Conservation (phyloP, 208 protist genomes). For the Crithidia bombi region DNA sequence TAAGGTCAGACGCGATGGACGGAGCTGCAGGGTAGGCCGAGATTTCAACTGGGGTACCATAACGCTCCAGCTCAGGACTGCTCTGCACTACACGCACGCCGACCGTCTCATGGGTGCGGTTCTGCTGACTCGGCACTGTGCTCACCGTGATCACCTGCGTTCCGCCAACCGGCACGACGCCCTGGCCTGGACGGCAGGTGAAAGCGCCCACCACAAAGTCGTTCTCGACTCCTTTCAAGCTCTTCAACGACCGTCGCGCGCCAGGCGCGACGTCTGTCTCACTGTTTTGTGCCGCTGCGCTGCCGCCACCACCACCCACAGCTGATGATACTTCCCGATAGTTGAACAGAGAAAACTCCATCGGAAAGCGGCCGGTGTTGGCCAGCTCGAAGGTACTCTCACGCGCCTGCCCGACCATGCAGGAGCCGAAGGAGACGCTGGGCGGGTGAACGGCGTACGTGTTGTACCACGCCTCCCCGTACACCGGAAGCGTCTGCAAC, state of each 20-base stretch:
- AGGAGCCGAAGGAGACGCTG: constrained; percentile 96
- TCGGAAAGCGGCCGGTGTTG: constrained; percentile 89
- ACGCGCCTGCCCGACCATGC: constrained; percentile 85
- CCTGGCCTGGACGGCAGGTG: constrained; percentile 67
- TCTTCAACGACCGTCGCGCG: constrained; percentile 7
- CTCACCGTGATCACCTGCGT: constrained; percentile 63
- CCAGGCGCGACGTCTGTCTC: background rate
- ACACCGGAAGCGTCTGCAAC: constrained; percentile 78
- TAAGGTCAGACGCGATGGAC: constrained; percentile 91
- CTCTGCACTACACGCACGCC: constrained; percentile 92
- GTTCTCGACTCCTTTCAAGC: constrained; percentile 27
- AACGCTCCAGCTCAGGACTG: constrained; percentile 64
- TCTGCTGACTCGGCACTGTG: constrained; percentile 72
- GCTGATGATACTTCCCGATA: constrained; percentile 47
- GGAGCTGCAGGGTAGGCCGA: constrained; percentile 93
- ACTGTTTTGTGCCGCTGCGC: background rate
- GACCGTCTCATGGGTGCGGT: constrained; percentile 77
- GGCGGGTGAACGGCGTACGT: constrained; percentile 89
- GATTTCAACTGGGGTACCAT: constrained; percentile 92
- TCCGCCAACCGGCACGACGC: constrained; percentile 70
- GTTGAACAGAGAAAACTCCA: constrained; percentile 83
- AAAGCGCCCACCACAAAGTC: constrained; percentile 81
- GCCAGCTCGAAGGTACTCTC: constrained; percentile 86
- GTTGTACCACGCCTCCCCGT: constrained; percentile 90
- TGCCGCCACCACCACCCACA: constrained; percentile 6